Evolutionary conservation across 208 protist genomes (phyloP).

Genomic region (Phytomonas sp.): DNA sequence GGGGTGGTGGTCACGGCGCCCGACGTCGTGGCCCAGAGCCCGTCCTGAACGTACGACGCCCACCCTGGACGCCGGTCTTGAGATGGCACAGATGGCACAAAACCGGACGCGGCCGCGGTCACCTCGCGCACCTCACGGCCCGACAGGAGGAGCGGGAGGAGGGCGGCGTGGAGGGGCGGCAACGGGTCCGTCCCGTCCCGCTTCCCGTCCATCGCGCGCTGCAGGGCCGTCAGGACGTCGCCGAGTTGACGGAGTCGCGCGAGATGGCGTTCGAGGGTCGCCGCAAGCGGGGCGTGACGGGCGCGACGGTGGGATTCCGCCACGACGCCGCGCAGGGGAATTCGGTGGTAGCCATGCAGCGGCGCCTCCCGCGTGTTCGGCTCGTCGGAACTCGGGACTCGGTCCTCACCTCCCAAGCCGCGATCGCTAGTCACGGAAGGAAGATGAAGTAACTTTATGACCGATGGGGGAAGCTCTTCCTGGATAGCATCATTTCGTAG

Average conservation of each 20-base stretch:
- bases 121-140: constrained; percentile 40
- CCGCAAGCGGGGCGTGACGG: constrained; percentile 45
- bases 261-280: constrained; percentile 18
- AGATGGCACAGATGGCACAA: not conserved
- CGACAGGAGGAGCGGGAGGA: constrained; percentile 54
- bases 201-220: not conserved
- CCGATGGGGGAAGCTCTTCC: constrained; percentile 15
- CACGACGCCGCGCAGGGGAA: constrained; percentile 24
- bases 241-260: not conserved
- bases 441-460: constrained; percentile 14
- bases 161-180: not conserved
- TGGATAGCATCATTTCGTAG: constrained; percentile 25
- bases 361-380: not conserved
- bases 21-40: constrained; percentile 18
- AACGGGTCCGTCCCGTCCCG: not conserved
- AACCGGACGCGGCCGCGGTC: constrained; percentile 13
- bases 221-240: not conserved
- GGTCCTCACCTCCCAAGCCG: not conserved
- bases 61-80: constrained; percentile 8
- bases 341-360: constrained; percentile 7
- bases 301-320: constrained; percentile 38
- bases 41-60: constrained; percentile 12
- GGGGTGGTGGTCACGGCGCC: not conserved
- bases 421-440: constrained; percentile 4
- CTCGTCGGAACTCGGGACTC: not conserved